Evolutionary conservation across 139 green algal species (phyloP).

Genomic region (Gonium pectorale): DNA sequence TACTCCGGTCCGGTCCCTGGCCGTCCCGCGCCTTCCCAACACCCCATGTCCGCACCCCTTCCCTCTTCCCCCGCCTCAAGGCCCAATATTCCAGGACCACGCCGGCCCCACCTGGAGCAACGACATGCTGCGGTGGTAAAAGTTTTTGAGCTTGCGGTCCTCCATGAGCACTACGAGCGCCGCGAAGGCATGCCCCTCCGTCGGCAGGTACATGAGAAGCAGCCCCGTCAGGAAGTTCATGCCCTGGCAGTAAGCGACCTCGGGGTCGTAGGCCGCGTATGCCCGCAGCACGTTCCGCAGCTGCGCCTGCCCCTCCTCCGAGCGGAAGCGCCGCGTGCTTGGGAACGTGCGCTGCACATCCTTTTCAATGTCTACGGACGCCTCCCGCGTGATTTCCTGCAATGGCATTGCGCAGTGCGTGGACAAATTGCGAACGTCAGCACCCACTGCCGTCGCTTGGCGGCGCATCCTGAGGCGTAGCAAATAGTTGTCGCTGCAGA

Average conservation of each 20-base stretch:
- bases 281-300: conserved; percentile 76
- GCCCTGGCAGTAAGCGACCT: conserved; percentile 82
- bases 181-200: conserved; percentile 75
- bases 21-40: too few relatives aligned
- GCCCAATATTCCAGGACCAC: too few relatives aligned
- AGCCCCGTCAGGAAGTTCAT: conserved; percentile 88
- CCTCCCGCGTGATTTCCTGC: conserved; percentile 51
- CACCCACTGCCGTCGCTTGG: too few relatives aligned
- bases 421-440: too few relatives aligned
- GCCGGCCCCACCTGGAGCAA: conserved; percentile 72
- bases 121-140: conserved; percentile 76
- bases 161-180: conserved; percentile 83
- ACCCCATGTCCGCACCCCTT: too few relatives aligned
- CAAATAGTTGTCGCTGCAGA: conserved; percentile 37
- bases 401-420: too few relatives aligned
- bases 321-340: conserved; percentile 35
- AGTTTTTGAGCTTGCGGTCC: conserved; percentile 70
- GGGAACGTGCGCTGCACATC: conserved; percentile 85
- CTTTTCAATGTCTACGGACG: conserved; percentile 82
- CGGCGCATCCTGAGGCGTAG: background rate
- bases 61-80: too few relatives aligned
- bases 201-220: conserved; percentile 78
- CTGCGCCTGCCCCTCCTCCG: conserved; percentile 60
- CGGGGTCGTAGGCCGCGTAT: conserved; percentile 81
- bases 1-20: too few relatives aligned